Conservation (phyloP, 495 filamentous ascomycete species). For the Podospora pseudoanserina region DNA sequence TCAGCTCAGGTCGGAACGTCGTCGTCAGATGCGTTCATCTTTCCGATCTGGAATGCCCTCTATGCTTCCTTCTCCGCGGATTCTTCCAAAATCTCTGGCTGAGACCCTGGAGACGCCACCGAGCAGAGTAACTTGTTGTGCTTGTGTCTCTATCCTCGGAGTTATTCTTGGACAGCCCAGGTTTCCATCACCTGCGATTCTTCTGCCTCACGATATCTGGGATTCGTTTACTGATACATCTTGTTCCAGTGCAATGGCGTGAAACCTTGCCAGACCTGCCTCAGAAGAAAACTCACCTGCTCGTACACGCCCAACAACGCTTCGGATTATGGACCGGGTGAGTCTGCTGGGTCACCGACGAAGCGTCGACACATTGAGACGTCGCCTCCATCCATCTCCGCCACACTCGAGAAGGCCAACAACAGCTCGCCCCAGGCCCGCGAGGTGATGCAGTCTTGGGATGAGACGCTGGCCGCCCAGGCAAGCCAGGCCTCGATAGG, state of each 20-base stretch:
- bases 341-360: conserved; percentile 40
- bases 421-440: conserved; percentile 17
- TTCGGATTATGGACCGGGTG: conserved; percentile 32
- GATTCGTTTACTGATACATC: conserved; percentile 19
- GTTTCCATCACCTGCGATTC: not conserved
- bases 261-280: conserved; percentile 65
- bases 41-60: not conserved
- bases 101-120: too few species aligned
- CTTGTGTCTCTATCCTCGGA: not conserved
- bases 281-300: conserved; percentile 54
- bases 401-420: conserved; percentile 21
- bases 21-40: not conserved
- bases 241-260: conserved; percentile 61
- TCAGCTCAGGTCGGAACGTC: not conserved
- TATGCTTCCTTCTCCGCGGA: not conserved
- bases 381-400: conserved; percentile 28
- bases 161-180: not conserved
- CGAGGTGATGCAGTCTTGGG: conserved; percentile 26
- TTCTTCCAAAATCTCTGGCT: not conserved
- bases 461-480: conserved; percentile 15
- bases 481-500: conserved; percentile 16
- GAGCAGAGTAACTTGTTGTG: too few species aligned
- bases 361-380: conserved; percentile 45
- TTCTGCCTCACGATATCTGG: conserved; percentile 7
- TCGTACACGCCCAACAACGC: conserved; percentile 41